A percentile compares a stretch with the other conserved stretches of the same genome.
These are phyloP conservation scores for Boletus sensibilis DNA, from an alignment of 768 basidiomycete genomes.

Conservation along the genomic window DNA sequence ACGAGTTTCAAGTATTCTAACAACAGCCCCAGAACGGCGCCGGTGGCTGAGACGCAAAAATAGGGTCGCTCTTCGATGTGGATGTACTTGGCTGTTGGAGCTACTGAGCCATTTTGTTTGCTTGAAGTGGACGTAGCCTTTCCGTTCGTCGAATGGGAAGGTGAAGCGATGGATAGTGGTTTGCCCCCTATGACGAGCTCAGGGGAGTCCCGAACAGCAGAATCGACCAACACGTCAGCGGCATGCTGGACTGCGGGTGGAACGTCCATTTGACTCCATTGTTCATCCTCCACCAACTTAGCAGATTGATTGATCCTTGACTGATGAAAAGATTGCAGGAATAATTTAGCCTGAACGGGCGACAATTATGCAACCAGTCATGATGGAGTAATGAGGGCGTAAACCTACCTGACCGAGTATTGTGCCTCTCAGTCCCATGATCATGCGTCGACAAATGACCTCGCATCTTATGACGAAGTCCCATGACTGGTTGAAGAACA, in stretches of 20 bases:
- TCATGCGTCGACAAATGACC: constrained; percentile 83
- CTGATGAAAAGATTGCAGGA: constrained; percentile 86
- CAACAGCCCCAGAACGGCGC: constrained; percentile 68
- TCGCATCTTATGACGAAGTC: constrained; percentile 87
- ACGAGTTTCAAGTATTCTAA: constrained; percentile 87
- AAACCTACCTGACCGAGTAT: constrained; percentile 72
- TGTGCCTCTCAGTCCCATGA: constrained; percentile 85
- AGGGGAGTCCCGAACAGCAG: constrained; percentile 78
- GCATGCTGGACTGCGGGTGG: constrained; percentile 61
- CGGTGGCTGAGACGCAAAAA: constrained; percentile 84
- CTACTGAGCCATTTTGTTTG: constrained; percentile 22
- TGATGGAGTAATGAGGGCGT: neutral
- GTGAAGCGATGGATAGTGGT: neutral
- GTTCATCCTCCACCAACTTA: constrained; percentile 92
- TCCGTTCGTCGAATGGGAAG: constrained; percentile 10
- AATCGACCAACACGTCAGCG: constrained; percentile 72
- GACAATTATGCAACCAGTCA: constrained; percentile 1
- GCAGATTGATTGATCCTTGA: constrained; percentile 74
- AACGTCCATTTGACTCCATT: constrained; percentile 82
- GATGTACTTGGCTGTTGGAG: constrained; percentile 52
- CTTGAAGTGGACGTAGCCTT: constrained; percentile 13
- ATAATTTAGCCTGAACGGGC: constrained; percentile 69
- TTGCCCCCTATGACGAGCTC: constrained; percentile 51
- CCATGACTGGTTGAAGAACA: constrained; percentile 85
- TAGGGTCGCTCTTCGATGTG: constrained; percentile 83